Conservation (phyloP, 345 rosid genomes). For the Streptanthus diversifolius region DNA sequence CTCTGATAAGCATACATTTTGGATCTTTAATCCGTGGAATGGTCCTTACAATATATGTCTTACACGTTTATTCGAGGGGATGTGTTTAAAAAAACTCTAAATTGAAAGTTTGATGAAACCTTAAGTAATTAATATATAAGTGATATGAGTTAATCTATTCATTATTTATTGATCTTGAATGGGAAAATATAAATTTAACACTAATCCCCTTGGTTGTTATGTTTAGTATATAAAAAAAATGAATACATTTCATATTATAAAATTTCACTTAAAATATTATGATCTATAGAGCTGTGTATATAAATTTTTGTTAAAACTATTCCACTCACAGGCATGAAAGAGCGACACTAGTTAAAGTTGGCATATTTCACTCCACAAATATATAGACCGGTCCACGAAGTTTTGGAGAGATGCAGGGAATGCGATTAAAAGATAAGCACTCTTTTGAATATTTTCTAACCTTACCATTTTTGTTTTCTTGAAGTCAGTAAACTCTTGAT, state of each 20-base stretch:
- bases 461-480: too few relatives aligned
- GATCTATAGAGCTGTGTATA: background rate
- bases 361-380: constrained; percentile 6
- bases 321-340: background rate
- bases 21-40: background rate
- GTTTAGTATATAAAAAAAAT: background rate
- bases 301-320: background rate
- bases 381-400: constrained; percentile 17
- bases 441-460: too few relatives aligned
- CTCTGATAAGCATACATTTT: background rate
- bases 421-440: background rate
- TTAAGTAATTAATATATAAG: background rate
- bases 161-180: background rate
- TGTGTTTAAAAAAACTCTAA: background rate
- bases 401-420: constrained; percentile 2
- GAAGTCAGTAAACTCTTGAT: too few relatives aligned
- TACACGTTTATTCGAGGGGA: background rate
- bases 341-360: background rate
- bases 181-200: background rate
- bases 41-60: background rate
- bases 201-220: background rate
- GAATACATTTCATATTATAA: background rate
- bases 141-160: background rate
- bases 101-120: background rate
- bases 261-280: background rate